Evolutionary conservation across 352 stramenopile genomes (phyloP), one percentile per base, ranked within the genome.

Genomic region (Sclerospora graminicola): DNA sequence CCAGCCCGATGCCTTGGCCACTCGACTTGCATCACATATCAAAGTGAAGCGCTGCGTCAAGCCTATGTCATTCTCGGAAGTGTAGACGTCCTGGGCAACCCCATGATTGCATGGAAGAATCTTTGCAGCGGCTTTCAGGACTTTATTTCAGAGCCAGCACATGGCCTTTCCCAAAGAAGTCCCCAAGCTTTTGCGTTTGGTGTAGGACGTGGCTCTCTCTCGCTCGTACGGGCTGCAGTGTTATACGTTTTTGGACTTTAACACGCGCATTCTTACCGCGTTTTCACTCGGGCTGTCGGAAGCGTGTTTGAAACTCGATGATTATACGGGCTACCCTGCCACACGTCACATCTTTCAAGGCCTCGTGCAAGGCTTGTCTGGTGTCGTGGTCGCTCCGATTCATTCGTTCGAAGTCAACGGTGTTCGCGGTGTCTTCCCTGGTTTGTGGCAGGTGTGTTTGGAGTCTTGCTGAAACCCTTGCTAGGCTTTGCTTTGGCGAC

Each of bases 171-270:
- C 2, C 71, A 90, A 56, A 59, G 82, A 60, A 87, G 81, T 39
- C 79, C 78, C 1, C 71, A 75, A 8, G 77, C 80, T 11, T 94
- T 94, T 54, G 80, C 73, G 8, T 69, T 79, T 8, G 82, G 82
- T 11, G 70, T 94, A 26, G 71, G 81, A 5, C 69, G 80, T 35
- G 82, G 82, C n/a, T 89, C 79, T 1, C 60, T 84, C n/a, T 86
- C 81, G 28, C 67, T 94, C 6, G 44, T 88, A n/a, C 77, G 80
- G 18, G 79, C 79, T 6, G 87, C 81, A 1, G 69, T 94, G 14
- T n/a, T 94, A 91, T 45, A 90, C 82, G 2, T 72, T 90, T 26
- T 54, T 94, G 33, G 82, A 94, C 45, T 94, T 94, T 52, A 81
- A 88, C 30, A 77, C 82, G 24, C 79, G 82, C n/a, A 94, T 94